These are phyloP conservation scores for Fusarium heterosporum DNA, from an alignment of 2,329 filamentous ascomycete genomes.

Conservation along the genomic window DNA sequence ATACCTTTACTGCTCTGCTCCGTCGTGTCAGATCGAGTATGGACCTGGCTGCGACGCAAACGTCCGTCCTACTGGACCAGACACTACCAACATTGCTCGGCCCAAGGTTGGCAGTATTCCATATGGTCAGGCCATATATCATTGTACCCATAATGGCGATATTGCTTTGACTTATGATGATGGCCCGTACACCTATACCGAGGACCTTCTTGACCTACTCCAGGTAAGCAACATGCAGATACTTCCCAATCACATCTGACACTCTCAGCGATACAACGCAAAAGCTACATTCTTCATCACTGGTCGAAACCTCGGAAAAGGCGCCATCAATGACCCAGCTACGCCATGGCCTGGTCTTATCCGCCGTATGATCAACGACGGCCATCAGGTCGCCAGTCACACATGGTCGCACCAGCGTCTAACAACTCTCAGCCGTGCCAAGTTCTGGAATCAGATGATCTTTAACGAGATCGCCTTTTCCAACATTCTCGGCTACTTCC, in stretches of 20 bases:
- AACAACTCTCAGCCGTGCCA: slow-evolving; percentile 49
- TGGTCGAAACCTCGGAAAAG: slow-evolving; percentile 54
- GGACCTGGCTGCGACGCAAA: slow-evolving; percentile 73
- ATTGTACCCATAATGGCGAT: slow-evolving; percentile 51
- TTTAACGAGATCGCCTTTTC: slow-evolving; percentile 58
- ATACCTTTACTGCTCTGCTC: slow-evolving; percentile 68
- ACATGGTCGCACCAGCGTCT: slow-evolving; percentile 61
- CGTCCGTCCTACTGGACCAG: slow-evolving; percentile 60
- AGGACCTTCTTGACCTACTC: slow-evolving; percentile 55
- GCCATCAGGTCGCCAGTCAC: slow-evolving; percentile 71
- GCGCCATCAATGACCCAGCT: slow-evolving; percentile 55
- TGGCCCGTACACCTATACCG: slow-evolving; percentile 58
- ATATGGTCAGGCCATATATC: slow-evolving; percentile 66
- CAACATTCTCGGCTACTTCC: slow-evolving; percentile 56
- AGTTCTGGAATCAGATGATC: slow-evolving; percentile 56
- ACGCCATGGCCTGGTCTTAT: slow-evolving; percentile 53
- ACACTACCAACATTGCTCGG: slow-evolving; percentile 65
- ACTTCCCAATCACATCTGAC: not conserved
- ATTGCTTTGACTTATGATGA: slow-evolving; percentile 62
- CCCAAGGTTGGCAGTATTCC: slow-evolving; percentile 64
- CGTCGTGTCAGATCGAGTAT: slow-evolving; percentile 71
- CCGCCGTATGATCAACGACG: slow-evolving; percentile 61
- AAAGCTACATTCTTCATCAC: slow-evolving; percentile 57
- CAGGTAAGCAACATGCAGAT: slow-evolving; percentile 16
- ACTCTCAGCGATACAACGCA: slow-evolving; percentile 48